phyloP scores from a whole-genome alignment of 306 rosid genomes.

The Albizia julibrissin region DNA sequence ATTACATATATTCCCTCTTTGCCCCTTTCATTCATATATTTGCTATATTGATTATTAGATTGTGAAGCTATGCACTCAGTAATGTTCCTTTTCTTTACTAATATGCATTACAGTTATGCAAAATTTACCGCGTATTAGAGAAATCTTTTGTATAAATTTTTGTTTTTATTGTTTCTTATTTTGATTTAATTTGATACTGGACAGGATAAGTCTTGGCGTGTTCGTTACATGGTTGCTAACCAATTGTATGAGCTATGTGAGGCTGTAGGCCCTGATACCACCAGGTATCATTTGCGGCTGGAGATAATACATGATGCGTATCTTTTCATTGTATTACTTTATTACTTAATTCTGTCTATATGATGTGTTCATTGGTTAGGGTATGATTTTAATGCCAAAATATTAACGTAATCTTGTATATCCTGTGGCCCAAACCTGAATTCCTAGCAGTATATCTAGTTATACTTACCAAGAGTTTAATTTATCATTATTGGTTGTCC shows the following conservation, averaged over 20 bases:
- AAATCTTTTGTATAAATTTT: neutral
- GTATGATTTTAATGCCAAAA: neutral
- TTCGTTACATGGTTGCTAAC: conserved; percentile 99
- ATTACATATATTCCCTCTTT: neutral
- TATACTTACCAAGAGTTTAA: conserved; percentile 20
- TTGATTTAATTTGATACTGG: conserved; percentile 30
- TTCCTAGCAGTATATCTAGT: neutral
- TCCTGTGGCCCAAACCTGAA: conserved; percentile 7
- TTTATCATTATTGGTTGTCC: conserved; percentile 28
- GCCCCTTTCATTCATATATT: neutral
- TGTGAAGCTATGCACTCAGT: conserved; percentile 13
- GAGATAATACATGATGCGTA: conserved; percentile 4
- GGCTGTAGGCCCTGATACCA: conserved; percentile 97
- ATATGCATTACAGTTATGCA: conserved; percentile 6
- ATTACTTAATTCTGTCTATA: neutral
- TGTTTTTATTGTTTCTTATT: neutral
- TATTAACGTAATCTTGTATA: conserved; percentile 10
- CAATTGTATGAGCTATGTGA: conserved; percentile 94
- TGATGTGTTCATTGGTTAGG: conserved; percentile 22
- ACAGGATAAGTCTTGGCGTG: conserved; percentile 99
- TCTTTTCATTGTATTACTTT: conserved; percentile 24
- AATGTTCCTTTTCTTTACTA: neutral
- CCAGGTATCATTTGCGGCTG: conserved; percentile 58
- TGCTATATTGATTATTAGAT: neutral
- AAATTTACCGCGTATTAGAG: neutral